Conservation (phyloP, 345 rosid genomes). For the Eucalyptus curtisii region DNA sequence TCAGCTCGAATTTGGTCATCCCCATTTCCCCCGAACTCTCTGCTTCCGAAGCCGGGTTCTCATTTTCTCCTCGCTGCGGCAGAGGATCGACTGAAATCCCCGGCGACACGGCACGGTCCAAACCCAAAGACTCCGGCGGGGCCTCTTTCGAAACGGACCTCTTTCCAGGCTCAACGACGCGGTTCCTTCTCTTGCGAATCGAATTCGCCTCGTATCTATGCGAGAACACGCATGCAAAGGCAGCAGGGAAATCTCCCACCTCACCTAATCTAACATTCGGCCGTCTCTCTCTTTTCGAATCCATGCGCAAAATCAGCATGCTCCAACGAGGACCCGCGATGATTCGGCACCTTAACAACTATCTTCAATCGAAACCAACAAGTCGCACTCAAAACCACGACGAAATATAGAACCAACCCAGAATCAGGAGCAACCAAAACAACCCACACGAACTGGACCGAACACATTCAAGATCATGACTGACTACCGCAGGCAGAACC, state of each 20-base stretch:
- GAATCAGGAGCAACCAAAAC: background rate
- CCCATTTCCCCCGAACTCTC: background rate
- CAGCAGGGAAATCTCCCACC: conserved; percentile 46
- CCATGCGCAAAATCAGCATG: conserved; percentile 41
- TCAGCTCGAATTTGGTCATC: conserved; percentile 1
- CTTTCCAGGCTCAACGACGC: background rate
- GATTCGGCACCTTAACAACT: background rate
- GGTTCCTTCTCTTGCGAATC: conserved; percentile 16
- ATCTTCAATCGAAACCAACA: background rate
- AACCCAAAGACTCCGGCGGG: conserved; percentile 1
- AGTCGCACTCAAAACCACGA: background rate
- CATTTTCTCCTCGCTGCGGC: conserved; percentile 18
- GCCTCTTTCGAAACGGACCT: background rate
- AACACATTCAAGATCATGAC: background rate
- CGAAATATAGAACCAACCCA: background rate
- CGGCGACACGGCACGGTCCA: conserved; percentile 2
- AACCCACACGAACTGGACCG: background rate
- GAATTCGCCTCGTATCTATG: conserved; percentile 3
- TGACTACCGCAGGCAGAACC: background rate
- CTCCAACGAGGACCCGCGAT: background rate
- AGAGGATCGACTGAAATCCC: conserved; percentile 11
- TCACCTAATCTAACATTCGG: conserved; percentile 55
- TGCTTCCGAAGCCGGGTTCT: conserved; percentile 12
- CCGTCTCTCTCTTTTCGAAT: conserved; percentile 39
- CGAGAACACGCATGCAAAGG: conserved; percentile 38